Evolutionary conservation across 2,329 filamentous ascomycete species (phyloP), one percentile per base, ranked within the genome.

Genomic region (Tolypocladium inflatum): DNA sequence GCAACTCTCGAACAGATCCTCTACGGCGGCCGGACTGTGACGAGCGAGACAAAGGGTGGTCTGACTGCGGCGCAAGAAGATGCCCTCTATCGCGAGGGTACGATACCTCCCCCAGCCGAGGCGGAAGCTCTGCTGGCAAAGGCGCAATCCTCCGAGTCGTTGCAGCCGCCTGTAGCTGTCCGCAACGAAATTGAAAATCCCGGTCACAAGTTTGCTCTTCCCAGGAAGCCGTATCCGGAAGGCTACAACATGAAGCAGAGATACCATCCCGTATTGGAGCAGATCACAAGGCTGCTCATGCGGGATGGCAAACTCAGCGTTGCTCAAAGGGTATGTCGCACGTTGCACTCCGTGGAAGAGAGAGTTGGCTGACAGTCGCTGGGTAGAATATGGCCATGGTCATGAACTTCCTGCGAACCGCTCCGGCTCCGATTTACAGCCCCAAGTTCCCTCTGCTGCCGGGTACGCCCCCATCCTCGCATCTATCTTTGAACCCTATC

Each of bases 251-350:
- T 93, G 66, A 89, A 91, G 73, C 80, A 90, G 70, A 85, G 94
- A 67, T 96, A 97, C 70, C 89, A 97, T 69, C 85, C 90, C 2
- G 80, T 97, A 9, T 79, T 97, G 54, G 79, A 88, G 63, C 94
- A 97, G 76, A 80, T 97, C 66, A 96, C 91, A 21, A 92, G 91
- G 70, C 79, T 96, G 65, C 75, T 99, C 62, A 99, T 97, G 93
- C 80, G 80, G 66, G 84, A 97, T 73, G 94, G 94, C 65, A 95
- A 97, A 78, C 84, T 96, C 71, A 88, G 88, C 68, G 82, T 84
- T 71, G 94, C 94, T n/a, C 91, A 99, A 73, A 85, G 86, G 77
- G 91, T 96, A 80, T 59, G 83, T 70, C 23, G 9, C 10, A 5
- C 51, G 8, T 15, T 21, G 5, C 8, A 2, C 6, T 52, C 33